phyloP scores from a whole-genome alignment of 1,284 basidiomycete species.

The Xerocomus cyaneibrunnescens region DNA sequence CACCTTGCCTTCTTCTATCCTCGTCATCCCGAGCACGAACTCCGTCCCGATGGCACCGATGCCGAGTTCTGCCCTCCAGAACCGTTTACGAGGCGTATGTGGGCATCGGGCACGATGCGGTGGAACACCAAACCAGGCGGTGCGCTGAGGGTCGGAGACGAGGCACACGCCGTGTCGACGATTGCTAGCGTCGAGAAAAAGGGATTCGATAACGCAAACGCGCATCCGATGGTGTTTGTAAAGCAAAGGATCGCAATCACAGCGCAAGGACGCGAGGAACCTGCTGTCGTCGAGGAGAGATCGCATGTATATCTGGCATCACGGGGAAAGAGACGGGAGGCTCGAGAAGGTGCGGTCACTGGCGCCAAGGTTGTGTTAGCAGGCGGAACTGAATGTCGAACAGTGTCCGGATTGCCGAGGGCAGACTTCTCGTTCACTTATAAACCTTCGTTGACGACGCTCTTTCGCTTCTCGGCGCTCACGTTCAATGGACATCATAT shows the following conservation, averaged over 20 bases:
- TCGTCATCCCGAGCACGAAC: conserved; percentile 52
- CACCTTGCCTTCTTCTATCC: conserved; percentile 78
- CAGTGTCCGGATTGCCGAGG: conserved; percentile 53
- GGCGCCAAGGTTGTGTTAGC: not conserved
- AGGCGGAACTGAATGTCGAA: not conserved
- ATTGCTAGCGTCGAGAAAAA: conserved; percentile 66
- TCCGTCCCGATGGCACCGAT: conserved; percentile 74
- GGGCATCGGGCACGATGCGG: conserved; percentile 73
- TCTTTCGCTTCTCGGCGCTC: conserved; percentile 83
- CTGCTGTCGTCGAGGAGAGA: conserved; percentile 65
- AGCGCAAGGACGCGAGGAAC: conserved; percentile 40
- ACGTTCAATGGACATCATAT: conserved; percentile 79
- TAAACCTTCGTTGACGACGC: conserved; percentile 64
- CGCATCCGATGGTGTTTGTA: conserved; percentile 74
- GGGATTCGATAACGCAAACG: conserved; percentile 48
- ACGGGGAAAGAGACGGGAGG: conserved; percentile 31
- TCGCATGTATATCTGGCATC: conserved; percentile 72
- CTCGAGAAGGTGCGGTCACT: conserved; percentile 44
- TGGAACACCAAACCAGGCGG: conserved; percentile 48
- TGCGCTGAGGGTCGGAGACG: conserved; percentile 56
- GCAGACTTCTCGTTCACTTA: conserved; percentile 64
- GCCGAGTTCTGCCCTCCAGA: conserved; percentile 67
- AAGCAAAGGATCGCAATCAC: conserved; percentile 59
- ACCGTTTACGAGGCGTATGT: conserved; percentile 80
- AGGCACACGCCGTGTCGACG: conserved; percentile 49